phyloP scores from a whole-genome alignment of 805 yeast genomes.

The Candida hungchunana region DNA sequence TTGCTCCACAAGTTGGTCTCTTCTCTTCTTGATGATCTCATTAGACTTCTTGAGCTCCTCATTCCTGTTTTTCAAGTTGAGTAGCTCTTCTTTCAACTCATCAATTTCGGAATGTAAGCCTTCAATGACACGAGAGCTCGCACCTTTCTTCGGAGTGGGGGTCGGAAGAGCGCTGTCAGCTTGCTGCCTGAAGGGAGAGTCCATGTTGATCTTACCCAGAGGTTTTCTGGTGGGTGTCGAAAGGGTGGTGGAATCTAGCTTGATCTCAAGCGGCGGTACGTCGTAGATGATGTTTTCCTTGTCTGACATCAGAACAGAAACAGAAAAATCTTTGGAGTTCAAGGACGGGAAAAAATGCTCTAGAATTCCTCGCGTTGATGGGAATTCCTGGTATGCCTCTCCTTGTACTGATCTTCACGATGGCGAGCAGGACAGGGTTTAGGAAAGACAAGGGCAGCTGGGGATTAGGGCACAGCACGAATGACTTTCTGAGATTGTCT shows the following conservation, averaged over 20 bases:
- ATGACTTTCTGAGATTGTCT: too few species aligned
- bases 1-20: constrained; percentile 57
- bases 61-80: constrained; percentile 38
- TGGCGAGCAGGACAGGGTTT: too few species aligned
- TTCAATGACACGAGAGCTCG: constrained; percentile 34
- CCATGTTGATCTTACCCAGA: constrained; percentile 9
- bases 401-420: too few species aligned
- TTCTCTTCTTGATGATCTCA: constrained; percentile 41
- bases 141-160: constrained; percentile 8
- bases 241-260: background rate
- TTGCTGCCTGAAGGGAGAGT: constrained; percentile 5
- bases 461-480: too few species aligned
- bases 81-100: constrained; percentile 39
- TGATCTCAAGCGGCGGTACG: background rate
- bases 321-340: too few species aligned
- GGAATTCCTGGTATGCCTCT: too few species aligned
- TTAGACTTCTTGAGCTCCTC: constrained; percentile 54
- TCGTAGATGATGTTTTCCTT: constrained; percentile 14
- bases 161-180: constrained; percentile 1
- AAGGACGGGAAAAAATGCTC: too few species aligned
- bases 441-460: too few species aligned
- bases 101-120: constrained; percentile 47
- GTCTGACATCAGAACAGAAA: constrained; percentile 10
- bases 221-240: constrained; percentile 14
- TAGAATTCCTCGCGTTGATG: too few species aligned